Base-by-base conservation (phyloP, 768 basidiomycete species). In the Tricholoma bakamatsutake region DNA sequence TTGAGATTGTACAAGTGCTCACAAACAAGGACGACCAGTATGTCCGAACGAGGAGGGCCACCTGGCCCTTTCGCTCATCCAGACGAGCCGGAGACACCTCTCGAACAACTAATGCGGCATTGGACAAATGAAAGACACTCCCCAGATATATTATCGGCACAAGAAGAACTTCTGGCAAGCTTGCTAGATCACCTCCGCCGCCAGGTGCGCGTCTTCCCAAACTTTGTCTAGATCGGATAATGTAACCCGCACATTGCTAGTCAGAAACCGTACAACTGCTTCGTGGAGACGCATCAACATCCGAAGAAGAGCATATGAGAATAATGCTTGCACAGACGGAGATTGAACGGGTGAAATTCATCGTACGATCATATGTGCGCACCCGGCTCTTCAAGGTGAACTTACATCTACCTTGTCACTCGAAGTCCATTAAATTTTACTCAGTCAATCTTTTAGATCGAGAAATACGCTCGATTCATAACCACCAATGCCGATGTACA, bases 321-420 rank as follows among this genome's bases (percentile, higher is more conserved):
- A 90, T 96, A 33, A 87, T 93, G 77, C 85, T 98, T 52, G 94
- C 91, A 0, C 92, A 95, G 71, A 95, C 92, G 0, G 94, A 98
- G 70, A 83, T 96, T 61, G 94, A 98, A 67, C 83, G 95, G 40
- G 90, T 93, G 62, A 95, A 93, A 70, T 98, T 93, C 65, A 82
- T 96, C 54, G 83, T 97, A 24, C 75, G 94, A 55, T 91, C 92
- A 1, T 98, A 96, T 67, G 80, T 96, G 4, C 81, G 95, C 21
- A 91, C 89, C 28, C 77, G 94, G 57, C 69, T 96, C 51, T 85
- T 80, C 76, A 98, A 98, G 81, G 94, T 89, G 58, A 43, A 74
- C 63, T 34, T 52, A 1, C 39, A 30, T 53, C 12, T 50, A 28
- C 11, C 53, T 45, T 27, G 62, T 45, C 46, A 7, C 21, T 37